These are phyloP conservation scores for Talaromyces amestolkiae DNA, from an alignment of 2,329 filamentous ascomycete genomes.

Conservation along the genomic window DNA sequence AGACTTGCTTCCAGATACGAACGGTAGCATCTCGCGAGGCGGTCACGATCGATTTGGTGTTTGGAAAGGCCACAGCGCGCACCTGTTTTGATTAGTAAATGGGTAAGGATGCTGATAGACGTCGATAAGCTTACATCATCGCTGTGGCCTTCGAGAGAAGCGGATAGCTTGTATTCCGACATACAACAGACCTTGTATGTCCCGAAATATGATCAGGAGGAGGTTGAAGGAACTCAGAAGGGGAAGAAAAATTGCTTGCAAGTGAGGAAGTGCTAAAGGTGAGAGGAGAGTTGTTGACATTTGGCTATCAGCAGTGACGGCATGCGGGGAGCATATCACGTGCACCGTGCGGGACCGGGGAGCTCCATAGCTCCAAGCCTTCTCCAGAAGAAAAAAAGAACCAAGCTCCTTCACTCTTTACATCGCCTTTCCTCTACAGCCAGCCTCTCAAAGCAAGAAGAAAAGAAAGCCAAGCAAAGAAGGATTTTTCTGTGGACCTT, in stretches of 20 bases:
- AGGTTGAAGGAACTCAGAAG: background rate
- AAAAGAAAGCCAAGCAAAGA: background rate
- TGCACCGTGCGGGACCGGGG: conserved; percentile 13
- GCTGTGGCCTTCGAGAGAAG: conserved; percentile 82
- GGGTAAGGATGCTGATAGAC: conserved; percentile 47
- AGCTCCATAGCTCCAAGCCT: conserved; percentile 7
- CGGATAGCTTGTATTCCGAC: conserved; percentile 85
- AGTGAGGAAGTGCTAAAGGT: background rate
- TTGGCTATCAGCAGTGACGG: conserved; percentile 15
- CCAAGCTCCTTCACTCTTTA: background rate
- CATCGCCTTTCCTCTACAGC: background rate
- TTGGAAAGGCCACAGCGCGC: conserved; percentile 77
- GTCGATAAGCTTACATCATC: conserved; percentile 71
- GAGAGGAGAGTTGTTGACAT: conserved; percentile 8
- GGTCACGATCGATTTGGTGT: conserved; percentile 69
- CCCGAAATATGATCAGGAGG: background rate
- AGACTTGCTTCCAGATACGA: conserved; percentile 73
- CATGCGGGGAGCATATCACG: conserved; percentile 21
- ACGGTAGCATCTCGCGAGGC: conserved; percentile 91
- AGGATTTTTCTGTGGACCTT: no score
- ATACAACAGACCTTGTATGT: conserved; percentile 12
- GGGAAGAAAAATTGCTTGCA: background rate
- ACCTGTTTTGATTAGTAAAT: conserved; percentile 64
- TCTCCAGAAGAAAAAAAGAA: background rate
- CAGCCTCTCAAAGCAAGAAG: background rate